Conservation (phyloP, 306 rosid genomes). For the Cucumis hystrix region DNA sequence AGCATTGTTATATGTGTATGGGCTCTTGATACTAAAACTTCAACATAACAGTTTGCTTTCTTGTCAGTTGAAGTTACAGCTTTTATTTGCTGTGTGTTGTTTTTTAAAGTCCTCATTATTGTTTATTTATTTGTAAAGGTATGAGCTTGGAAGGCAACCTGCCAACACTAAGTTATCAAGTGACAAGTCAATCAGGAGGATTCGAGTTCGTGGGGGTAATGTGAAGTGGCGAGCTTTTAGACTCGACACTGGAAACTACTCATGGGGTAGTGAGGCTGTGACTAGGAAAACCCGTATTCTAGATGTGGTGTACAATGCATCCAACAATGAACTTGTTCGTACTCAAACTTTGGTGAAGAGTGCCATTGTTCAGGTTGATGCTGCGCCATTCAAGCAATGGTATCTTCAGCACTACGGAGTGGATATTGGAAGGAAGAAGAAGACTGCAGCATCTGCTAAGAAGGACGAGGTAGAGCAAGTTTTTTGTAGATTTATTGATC, state of each 20-base stretch:
- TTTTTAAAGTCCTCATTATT: neutral
- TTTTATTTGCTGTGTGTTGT: neutral
- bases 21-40: neutral
- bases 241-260: neutral
- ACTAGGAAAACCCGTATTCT: slow-evolving; percentile 4
- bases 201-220: slow-evolving; percentile 3
- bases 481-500: neutral
- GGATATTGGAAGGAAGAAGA: slow-evolving; percentile 8
- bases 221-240: slow-evolving; percentile 7
- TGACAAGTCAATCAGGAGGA: neutral
- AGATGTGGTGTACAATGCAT: slow-evolving; percentile 5
- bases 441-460: neutral
- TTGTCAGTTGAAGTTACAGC: neutral
- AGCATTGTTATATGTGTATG: neutral
- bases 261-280: slow-evolving; percentile 5
- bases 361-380: slow-evolving; percentile 6
- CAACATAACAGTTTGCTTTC: neutral
- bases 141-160: slow-evolving; percentile 3
- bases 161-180: slow-evolving; percentile 2
- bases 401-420: neutral
- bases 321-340: neutral
- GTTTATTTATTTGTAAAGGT: neutral
- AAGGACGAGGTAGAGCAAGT: neutral
- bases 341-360: slow-evolving; percentile 5
- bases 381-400: slow-evolving; percentile 4